These are phyloP conservation scores for Penicillium dipodomyicola DNA, from an alignment of 495 filamentous ascomycete species.

Conservation along the genomic window DNA sequence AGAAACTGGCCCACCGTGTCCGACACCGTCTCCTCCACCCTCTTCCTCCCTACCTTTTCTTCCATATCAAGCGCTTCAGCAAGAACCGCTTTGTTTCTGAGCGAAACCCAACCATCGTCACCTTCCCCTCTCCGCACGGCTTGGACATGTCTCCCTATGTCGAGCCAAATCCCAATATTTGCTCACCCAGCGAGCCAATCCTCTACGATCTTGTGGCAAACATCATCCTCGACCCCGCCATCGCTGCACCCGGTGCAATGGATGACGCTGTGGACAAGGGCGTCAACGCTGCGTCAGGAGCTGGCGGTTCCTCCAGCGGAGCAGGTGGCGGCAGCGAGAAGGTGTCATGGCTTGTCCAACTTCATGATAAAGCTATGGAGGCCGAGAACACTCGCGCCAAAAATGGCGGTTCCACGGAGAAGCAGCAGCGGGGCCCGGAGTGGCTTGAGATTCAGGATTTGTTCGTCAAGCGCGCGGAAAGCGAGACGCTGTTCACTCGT, in stretches of 20 bases:
- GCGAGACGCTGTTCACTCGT: constrained; percentile 83
- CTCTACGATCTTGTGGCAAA: constrained; percentile 97
- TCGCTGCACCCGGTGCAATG: constrained; percentile 74
- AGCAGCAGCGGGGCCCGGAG: constrained; percentile 51
- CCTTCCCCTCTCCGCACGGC: constrained; percentile 72
- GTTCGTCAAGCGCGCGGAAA: constrained; percentile 81
- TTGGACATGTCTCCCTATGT: constrained; percentile 90
- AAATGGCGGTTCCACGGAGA: constrained; percentile 32
- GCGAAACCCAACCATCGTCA: constrained; percentile 97
- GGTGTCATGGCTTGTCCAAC: constrained; percentile 55
- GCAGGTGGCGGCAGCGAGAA: constrained; percentile 51
- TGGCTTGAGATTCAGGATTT: constrained; percentile 95
- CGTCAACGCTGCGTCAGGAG: constrained; percentile 71
- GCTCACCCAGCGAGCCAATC: constrained; percentile 75
- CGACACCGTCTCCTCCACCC: constrained; percentile 91
- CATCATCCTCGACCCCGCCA: constrained; percentile 64
- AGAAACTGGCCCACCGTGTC: constrained; percentile 79
- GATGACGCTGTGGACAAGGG: constrained; percentile 83
- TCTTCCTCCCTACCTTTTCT: constrained; percentile 84
- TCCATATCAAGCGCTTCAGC: constrained; percentile 96
- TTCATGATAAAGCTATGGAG: constrained; percentile 52
- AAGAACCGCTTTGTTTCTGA: constrained; percentile 94
- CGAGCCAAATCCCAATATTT: constrained; percentile 62
- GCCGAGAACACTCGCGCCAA: constrained; percentile 37
- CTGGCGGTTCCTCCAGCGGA: constrained; percentile 38